phyloP scores from a whole-genome alignment of 176 grass and related monocot genomes.

The Urochloa ruziziensis region DNA sequence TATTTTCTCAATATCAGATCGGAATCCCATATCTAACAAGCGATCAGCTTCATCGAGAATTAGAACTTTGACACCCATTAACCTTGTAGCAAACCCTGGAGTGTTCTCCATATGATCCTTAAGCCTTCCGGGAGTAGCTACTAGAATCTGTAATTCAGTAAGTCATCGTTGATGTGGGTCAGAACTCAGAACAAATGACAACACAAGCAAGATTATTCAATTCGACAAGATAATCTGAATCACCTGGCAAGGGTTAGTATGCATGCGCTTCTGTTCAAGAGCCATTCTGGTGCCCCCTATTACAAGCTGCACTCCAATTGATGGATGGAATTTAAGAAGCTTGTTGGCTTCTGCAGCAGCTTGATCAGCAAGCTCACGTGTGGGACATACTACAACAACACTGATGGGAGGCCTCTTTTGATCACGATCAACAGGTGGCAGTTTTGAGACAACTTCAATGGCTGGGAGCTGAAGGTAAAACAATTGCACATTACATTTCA shows the following conservation, averaged over 20 bases:
- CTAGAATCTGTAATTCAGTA: conserved; percentile 61
- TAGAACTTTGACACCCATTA: conserved; percentile 85
- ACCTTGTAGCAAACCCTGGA: conserved; percentile 79
- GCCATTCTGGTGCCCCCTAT: conserved; percentile 90
- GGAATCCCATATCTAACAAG: conserved; percentile 97
- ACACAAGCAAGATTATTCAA: neutral
- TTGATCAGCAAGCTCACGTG: conserved; percentile 92
- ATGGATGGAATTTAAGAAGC: conserved; percentile 85
- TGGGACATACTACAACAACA: conserved; percentile 85
- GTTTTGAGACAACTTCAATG: conserved; percentile 67
- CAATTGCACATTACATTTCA: conserved; percentile 4
- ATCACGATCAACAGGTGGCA: conserved; percentile 60
- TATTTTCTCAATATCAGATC: conserved; percentile 92
- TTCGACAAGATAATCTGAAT: conserved; percentile 30
- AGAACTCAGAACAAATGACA: conserved; percentile 20
- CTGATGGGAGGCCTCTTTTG: conserved; percentile 75
- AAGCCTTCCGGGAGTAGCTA: conserved; percentile 91
- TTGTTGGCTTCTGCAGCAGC: conserved; percentile 78
- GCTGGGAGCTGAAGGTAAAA: conserved; percentile 74
- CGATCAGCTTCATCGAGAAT: conserved; percentile 98
- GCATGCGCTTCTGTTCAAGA: conserved; percentile 89
- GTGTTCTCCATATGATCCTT: conserved; percentile 99
- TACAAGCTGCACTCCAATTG: conserved; percentile 87
- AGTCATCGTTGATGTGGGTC: conserved; percentile 11
- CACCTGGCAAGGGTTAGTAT: conserved; percentile 90